Conservation (phyloP, 2,329 filamentous ascomycete species). For the Myrmaecium sp. region DNA sequence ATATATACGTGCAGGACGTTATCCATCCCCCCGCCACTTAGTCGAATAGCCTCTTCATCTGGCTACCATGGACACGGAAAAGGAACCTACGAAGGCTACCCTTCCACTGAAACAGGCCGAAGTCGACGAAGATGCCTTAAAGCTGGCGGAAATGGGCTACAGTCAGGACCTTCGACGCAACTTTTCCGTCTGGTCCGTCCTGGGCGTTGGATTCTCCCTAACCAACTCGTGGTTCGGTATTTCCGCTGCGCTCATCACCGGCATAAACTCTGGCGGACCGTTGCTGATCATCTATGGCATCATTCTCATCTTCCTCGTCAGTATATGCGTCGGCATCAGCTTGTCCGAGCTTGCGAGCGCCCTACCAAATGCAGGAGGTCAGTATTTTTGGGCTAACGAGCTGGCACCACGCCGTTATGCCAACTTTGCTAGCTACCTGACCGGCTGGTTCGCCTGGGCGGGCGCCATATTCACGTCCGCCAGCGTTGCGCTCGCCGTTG, state of each 20-base stretch:
- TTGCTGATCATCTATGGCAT: slow-evolving; percentile 33
- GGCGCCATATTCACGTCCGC: slow-evolving; percentile 37
- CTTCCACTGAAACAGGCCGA: slow-evolving; percentile 1
- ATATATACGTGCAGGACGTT: no score
- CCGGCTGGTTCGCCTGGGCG: slow-evolving; percentile 37
- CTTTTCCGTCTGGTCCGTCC: slow-evolving; percentile 30
- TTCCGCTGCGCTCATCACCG: slow-evolving; percentile 30
- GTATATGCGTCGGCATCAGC: slow-evolving; percentile 28
- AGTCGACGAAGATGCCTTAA: slow-evolving; percentile 24
- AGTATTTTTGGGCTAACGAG: slow-evolving; percentile 35
- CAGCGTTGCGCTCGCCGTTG: slow-evolving; percentile 33
- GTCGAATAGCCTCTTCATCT: no score
- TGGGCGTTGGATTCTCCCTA: slow-evolving; percentile 34
- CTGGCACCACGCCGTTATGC: slow-evolving; percentile 29
- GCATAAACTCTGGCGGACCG: slow-evolving; percentile 33
- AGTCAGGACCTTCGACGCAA: slow-evolving; percentile 30
- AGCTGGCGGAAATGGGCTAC: slow-evolving; percentile 32
- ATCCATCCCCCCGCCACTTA: no score
- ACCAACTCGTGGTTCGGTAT: slow-evolving; percentile 37
- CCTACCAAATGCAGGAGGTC: slow-evolving; percentile 33
- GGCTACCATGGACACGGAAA: slow-evolving; percentile 2
- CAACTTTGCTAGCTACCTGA: slow-evolving; percentile 29
- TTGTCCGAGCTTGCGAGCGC: slow-evolving; percentile 32
- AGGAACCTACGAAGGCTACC: slow-evolving; percentile 1
- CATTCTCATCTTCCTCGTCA: slow-evolving; percentile 28